These are phyloP conservation scores for Iberis pinnata DNA, from an alignment of 345 rosid genomes.

Conservation along the genomic window DNA sequence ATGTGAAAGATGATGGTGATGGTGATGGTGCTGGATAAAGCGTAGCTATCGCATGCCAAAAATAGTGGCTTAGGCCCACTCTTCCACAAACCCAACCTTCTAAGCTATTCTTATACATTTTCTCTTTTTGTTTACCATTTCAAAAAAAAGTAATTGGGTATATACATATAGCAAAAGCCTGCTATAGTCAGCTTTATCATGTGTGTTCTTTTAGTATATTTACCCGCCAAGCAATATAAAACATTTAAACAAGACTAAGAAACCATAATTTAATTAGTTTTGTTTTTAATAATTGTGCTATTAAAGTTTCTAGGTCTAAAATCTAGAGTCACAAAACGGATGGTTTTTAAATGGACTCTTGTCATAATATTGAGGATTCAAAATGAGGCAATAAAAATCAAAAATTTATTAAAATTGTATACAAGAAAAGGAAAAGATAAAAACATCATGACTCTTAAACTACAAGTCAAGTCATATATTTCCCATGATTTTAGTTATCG, in stretches of 20 bases:
- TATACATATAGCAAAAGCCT: conserved; percentile 19
- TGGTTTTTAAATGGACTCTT: conserved; percentile 3
- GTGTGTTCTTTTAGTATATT: conserved; percentile 9
- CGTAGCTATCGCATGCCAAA: conserved; percentile 30
- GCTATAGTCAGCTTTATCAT: conserved; percentile 26
- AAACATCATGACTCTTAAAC: conserved; percentile 16
- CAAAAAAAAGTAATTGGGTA: conserved; percentile 8
- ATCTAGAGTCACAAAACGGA: not conserved
- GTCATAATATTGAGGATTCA: no score
- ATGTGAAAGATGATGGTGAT: conserved; percentile 27
- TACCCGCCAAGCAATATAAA: conserved; percentile 11
- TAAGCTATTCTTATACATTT: conserved; percentile 11
- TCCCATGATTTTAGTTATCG: conserved; percentile 20
- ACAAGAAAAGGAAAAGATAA: not conserved
- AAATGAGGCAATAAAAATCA: no score
- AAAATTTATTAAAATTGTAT: no score
- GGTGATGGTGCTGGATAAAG: conserved; percentile 37
- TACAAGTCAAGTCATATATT: conserved; percentile 7
- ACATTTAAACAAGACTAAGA: not conserved
- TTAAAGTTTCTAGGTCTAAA: no score
- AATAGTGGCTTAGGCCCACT: conserved; percentile 37
- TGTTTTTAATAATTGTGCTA: not conserved
- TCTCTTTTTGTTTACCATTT: conserved; percentile 5
- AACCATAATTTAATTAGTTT: not conserved
- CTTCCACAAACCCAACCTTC: conserved; percentile 29